Evolutionary conservation across 1,139 yeast species (phyloP), one percentile per base, ranked within the genome.

Genomic region (Pichia sp.): DNA sequence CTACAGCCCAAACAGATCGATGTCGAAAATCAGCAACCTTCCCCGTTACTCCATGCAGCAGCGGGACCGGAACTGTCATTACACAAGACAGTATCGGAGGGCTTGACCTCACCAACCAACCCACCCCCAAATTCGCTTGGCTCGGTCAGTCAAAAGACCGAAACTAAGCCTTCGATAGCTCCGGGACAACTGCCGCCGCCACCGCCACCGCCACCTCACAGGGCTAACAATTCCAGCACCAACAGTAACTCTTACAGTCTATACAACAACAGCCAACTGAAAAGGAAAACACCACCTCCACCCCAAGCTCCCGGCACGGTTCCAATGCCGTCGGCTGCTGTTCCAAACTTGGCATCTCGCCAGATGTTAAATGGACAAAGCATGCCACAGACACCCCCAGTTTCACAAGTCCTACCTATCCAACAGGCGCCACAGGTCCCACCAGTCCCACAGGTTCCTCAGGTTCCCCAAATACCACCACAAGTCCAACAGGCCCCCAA

Each of bases 141-240:
- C 15, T 13, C 23, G 16, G 41, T 16, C 41, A 11, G 8, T 38
- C 19, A 38, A 16, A 38, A n/a, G 8, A 13, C 8, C 16, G 41
- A 38, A 38, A 38, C 4, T n/a, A 38, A 38, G 16, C 19, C 13
- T 7, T 38, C 41, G 19, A 38, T 38, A 38, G 16, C 8, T 38
- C 4, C 41, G 41, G 13, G 19, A 3, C 54, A 46, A 10, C 47
- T 32, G 8, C 52, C 43, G 8, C n/a, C 38, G 29, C 47, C 51
- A 2, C 51, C 48, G 7, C 47, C 47, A 45, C 47, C 45, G 19
- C 45, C 47, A 13, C 48, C 49, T 15, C 53, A 50, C 30, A 45
- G 49, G 40, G 29, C 36, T 26, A 29, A 6, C 36, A 26, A 45
- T 19, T 16, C 45, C 8, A 43, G 30, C 19, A 26, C n/a, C 36